Evolutionary conservation across 2,329 filamentous ascomycete species (phyloP), one percentile per base, ranked within the genome.

Genomic region (Fusarium subglutinans): DNA sequence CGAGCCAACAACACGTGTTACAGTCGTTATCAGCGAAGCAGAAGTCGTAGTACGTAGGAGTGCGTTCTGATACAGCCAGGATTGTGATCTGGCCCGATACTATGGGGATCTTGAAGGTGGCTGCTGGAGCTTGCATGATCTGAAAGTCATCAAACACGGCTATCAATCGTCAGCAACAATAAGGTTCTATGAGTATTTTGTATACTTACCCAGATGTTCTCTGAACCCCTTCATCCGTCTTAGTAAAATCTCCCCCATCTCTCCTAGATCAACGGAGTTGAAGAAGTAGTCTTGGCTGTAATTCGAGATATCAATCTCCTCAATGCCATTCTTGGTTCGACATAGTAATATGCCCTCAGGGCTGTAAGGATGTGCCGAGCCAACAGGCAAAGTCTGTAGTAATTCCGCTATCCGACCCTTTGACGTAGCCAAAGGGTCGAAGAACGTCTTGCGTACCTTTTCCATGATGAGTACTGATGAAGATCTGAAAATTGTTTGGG

Each of bases 371-470:
- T 70, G 67, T 12, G 67, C 67, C 15, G 67, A 70, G 8, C 67
- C 67, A 9, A 48, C 33, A 22, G 59, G 58, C 6, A 70, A 18
- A 20, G 20, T 6, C 3, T 45, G 30, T 4, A 70, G 8, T 9
- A 70, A 22, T 5, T 54, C 40, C 10, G 35, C 18, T 18, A 70
- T 65, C 15, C 40, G 67, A 70, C 35, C 67, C 66, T 70, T 70
- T n/a, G 66, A 44, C 51, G 41, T 70, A 4, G 51, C 67, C 58
- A 70, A 30, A 47, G 67, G 67, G 41, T 70, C 51, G n/a, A 70
- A 70, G 15, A 64, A 70, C 1, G 67, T 70, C 41, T 70, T 70
- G 18, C 67, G 67, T 30, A 70, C 58, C 40, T 40, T 69, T 14
- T 70, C 67, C 67, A 70, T 70, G 10, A 38, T 67, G 48, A 38